Evolutionary conservation across 345 rosid species (phyloP).

Genomic region (Linum trigynum): DNA sequence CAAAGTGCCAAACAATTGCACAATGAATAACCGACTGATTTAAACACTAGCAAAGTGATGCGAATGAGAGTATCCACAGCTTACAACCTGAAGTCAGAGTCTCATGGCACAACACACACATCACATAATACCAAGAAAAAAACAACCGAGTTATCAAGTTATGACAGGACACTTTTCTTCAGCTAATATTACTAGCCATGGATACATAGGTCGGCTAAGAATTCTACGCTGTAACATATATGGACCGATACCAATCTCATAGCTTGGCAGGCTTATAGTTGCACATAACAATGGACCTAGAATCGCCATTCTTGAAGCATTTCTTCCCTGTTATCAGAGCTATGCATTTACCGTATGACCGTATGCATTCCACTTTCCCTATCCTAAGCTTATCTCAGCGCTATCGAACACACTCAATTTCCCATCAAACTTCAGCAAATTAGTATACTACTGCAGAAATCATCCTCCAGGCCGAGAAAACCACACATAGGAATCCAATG

Average conservation of each 20-base stretch:
- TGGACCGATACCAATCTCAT: not conserved
- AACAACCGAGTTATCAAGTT: not conserved
- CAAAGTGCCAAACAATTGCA: not conserved
- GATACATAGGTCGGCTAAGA: not conserved
- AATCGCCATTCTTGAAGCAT: not conserved
- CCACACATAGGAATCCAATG: not conserved
- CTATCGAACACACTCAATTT: not conserved
- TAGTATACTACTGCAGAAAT: not conserved
- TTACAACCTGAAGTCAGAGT: not conserved
- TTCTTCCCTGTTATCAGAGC: not conserved
- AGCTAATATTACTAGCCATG: not conserved
- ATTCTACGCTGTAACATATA: not conserved
- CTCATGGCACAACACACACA: too few species aligned
- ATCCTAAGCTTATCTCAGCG: not conserved
- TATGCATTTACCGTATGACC: not conserved
- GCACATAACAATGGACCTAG: not conserved
- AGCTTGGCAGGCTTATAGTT: not conserved
- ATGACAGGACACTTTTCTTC: not conserved
- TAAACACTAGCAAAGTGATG: not conserved
- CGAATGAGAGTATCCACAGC: not conserved
- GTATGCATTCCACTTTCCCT: not conserved
- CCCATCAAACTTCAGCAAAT: not conserved
- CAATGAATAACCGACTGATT: not conserved
- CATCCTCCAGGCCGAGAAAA: not conserved
- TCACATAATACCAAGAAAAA: too few species aligned